Evolutionary conservation across 2,329 filamentous ascomycete species (phyloP), one percentile per base, ranked within the genome.

Genomic region (Colletotrichum acutatum): DNA sequence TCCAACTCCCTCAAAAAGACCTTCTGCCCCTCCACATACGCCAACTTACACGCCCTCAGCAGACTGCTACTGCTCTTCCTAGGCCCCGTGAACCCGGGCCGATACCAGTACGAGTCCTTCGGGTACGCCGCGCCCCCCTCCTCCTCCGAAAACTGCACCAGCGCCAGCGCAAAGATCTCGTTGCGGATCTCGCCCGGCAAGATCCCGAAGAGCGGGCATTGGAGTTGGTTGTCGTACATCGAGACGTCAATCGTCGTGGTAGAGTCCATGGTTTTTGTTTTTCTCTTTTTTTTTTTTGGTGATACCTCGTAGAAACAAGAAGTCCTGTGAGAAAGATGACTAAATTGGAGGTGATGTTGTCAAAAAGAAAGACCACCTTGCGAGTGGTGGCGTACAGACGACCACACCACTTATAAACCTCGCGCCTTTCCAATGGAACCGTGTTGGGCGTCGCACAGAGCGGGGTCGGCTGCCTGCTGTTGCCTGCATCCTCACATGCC

Each of bases 181-280:
- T 82, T 81, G 67, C 88, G 85, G 16, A 90, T 75, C 76, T 90
- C 88, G 19, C 83, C 82, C 0, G 88, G 87, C 0, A 90, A 76
- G 1, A 73, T 19, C 1, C 67, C 53, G 74, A 85, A 86, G 0
- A 87, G 76, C 16, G 68, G 72, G 16, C 19, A 61, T 1, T 56
- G 30, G 11, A 19, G n/a, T 22, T 72, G 70, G 32, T 14, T 30
- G 28, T 64, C 30, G 12, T 32, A 63, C 3, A 49, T 19, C n/a
- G 49, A 42, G n/a, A 49, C 49, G 11, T 58, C 42, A 22, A 70
- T 34, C 26, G 22, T 65, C 14, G 53, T 53, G 7, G 37, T 49
- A 3, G 52, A 14, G 12, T 49, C 42, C 42, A 49, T 49, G 37
- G 0, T 42, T 16, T 1, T 34, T 1, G 5, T 30, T 7, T 30